phyloP scores from a whole-genome alignment of 306 rosid species.

The peach (Prunus persica) region DNA sequence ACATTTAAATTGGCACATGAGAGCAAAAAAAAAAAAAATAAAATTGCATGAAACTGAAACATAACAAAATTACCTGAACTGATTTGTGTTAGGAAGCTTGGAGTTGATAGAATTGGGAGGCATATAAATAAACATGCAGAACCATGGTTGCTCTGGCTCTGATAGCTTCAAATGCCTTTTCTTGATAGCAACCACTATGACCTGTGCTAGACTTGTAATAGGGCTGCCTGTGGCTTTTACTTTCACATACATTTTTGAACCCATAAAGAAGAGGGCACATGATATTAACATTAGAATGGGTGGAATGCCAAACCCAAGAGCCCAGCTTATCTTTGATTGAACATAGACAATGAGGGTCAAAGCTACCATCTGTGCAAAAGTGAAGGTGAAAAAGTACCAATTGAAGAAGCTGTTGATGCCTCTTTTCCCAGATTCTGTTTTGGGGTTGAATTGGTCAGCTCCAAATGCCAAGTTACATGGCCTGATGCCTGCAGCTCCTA shows the following conservation, averaged over 20 bases:
- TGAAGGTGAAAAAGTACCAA: constrained; percentile 78
- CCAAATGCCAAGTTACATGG: constrained; percentile 94
- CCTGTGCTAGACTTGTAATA: constrained; percentile 67
- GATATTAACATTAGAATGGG: constrained; percentile 68
- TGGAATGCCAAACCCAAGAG: constrained; percentile 73
- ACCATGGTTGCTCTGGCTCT: constrained; percentile 45
- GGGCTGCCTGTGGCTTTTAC: constrained; percentile 81
- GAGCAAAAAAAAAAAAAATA: neutral
- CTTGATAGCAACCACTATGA: constrained; percentile 57
- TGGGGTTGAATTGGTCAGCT: constrained; percentile 82
- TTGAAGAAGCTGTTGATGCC: constrained; percentile 89
- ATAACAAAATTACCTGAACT: constrained; percentile 53
- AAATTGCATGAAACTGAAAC: neutral
- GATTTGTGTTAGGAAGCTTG: constrained; percentile 59
- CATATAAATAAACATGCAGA: constrained; percentile 52
- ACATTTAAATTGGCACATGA: neutral
- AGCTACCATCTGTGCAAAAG: constrained; percentile 66
- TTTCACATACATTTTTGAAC: constrained; percentile 68
- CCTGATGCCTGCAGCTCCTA: constrained; percentile 78
- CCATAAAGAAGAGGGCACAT: constrained; percentile 55
- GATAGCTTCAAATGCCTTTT: constrained; percentile 51
- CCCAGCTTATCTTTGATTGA: constrained; percentile 81
- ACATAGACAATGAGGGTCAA: constrained; percentile 64
- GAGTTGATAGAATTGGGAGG: constrained; percentile 58
- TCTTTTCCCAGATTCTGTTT: constrained; percentile 67